Evolutionary conservation across 2,329 filamentous ascomycete species (phyloP), one percentile per base, ranked within the genome.

Genomic region (Colletotrichum somersetense): DNA sequence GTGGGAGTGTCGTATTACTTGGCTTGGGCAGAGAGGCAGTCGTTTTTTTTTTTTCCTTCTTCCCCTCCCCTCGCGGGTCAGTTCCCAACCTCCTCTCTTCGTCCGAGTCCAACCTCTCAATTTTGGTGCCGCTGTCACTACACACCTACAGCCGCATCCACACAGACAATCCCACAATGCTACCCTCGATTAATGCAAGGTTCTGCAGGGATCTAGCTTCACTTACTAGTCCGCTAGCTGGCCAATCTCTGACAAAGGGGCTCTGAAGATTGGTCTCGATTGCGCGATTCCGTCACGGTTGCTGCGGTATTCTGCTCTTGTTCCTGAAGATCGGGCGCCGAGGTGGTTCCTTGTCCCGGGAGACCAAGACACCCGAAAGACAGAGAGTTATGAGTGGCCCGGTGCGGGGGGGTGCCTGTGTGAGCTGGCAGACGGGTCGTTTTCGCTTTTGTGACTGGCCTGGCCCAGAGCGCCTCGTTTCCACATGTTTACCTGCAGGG

Each of bases 401-500:
- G 46, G 67, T 71, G 71, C 71, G 71, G 71, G 67, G 71, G 57
- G 67, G 67, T 73, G 71, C 71, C 67, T 71, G 67, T 62, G 56
- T 73, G 71, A 73, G 71, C 52, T 73, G 71, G 71, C 67, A 73
- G 55, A 67, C 46, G 67, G 64, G 38, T 53, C 50, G 23, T 26
- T 67, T 30, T 44, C 7, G 30, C 53, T 30, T 50, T 23, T 55
- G 46, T 69, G 53, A 72, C 70, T 72, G 70, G 61, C 30, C 66
- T 55, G 66, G 66, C 66, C 56, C 23, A 72, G 66, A 70, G 55
- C 59, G 55, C 59, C 66, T 64, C 7, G 46, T 55, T 55, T 69
- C 66, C 69, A 69, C 71, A 46, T 71, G 71, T 71, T 71, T 71
- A 71, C 62, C 42, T 73, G 62, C 71, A 73, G 71, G 71, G 67